These are phyloP conservation scores for Amborella trichopoda DNA, from an alignment of 164 flowering plant genomes.

Conservation along the genomic window DNA sequence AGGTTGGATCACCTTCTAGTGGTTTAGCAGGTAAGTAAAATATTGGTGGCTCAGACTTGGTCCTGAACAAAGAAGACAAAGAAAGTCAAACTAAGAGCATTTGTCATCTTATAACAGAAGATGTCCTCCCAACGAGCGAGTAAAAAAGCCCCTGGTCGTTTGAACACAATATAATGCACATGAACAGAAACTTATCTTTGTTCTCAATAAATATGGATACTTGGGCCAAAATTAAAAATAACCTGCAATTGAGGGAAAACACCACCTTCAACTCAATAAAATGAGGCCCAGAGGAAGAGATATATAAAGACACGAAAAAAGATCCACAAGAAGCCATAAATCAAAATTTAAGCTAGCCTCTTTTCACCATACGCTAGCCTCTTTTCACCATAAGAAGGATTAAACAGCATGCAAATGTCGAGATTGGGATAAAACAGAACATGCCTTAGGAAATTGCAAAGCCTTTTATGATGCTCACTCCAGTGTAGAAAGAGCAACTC, in stretches of 20 bases:
- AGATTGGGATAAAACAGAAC: background rate
- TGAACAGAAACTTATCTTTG: slow-evolving; percentile 93
- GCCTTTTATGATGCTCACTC: slow-evolving; percentile 91
- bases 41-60: slow-evolving; percentile 81
- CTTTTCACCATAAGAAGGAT: background rate
- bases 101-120: slow-evolving; percentile 11
- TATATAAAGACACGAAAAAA: background rate
- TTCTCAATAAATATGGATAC: slow-evolving; percentile 90
- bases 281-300: background rate
- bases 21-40: slow-evolving; percentile 66
- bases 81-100: background rate
- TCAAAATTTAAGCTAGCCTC: too few relatives aligned
- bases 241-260: slow-evolving; percentile 45
- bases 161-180: slow-evolving; percentile 38
- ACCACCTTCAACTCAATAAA: background rate
- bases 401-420: background rate
- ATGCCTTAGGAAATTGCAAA: slow-evolving; percentile 84
- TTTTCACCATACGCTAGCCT: too few relatives aligned
- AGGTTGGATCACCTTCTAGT: slow-evolving; percentile 48
- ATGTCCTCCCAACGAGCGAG: slow-evolving; percentile 23
- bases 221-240: slow-evolving; percentile 96
- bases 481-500: slow-evolving; percentile 93
- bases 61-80: slow-evolving; percentile 37
- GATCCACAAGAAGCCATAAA: background rate
- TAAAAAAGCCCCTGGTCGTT: slow-evolving; percentile 26